These are phyloP conservation scores for Irpex sp. DNA, from an alignment of 1,284 basidiomycete genomes.

Conservation along the genomic window DNA sequence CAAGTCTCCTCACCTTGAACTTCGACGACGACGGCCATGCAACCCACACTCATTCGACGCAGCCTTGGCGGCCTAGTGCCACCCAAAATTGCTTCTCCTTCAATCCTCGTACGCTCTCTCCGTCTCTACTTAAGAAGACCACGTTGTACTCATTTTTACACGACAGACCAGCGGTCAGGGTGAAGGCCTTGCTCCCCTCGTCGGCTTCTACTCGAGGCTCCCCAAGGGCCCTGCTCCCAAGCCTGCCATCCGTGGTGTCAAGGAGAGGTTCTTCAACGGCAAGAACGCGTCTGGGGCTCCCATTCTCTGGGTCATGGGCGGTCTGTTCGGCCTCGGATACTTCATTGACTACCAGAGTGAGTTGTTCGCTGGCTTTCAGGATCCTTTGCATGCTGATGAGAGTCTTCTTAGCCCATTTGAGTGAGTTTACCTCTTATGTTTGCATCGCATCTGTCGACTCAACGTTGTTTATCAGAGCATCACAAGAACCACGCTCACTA, in stretches of 20 bases:
- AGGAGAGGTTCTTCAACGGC: conserved; percentile 79
- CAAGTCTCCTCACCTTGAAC: neutral
- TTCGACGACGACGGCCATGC: conserved; percentile 49
- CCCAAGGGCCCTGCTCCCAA: conserved; percentile 76
- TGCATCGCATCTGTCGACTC: conserved; percentile 20
- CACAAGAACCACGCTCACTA: conserved; percentile 87
- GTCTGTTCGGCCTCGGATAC: conserved; percentile 82
- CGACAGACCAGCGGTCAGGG: conserved; percentile 53
- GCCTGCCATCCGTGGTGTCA: conserved; percentile 63
- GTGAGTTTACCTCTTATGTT: conserved; percentile 39
- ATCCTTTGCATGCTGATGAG: conserved; percentile 3
- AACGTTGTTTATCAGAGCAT: conserved; percentile 52
- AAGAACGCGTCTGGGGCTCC: conserved; percentile 82
- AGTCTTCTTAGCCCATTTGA: conserved; percentile 64
- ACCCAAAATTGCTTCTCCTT: conserved; percentile 92
- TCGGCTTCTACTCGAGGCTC: conserved; percentile 92
- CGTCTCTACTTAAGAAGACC: neutral
- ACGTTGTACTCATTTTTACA: neutral
- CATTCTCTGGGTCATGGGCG: conserved; percentile 69
- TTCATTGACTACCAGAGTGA: conserved; percentile 89
- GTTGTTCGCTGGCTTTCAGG: conserved; percentile 30
- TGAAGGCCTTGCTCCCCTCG: conserved; percentile 78
- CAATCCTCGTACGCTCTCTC: conserved; percentile 60
- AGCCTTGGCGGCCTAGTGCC: conserved; percentile 83
- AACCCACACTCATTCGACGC: conserved; percentile 79